Evolutionary conservation across 192 early-diverging fungal species (phyloP).

Genomic region (Ambispora gerdemannii): DNA sequence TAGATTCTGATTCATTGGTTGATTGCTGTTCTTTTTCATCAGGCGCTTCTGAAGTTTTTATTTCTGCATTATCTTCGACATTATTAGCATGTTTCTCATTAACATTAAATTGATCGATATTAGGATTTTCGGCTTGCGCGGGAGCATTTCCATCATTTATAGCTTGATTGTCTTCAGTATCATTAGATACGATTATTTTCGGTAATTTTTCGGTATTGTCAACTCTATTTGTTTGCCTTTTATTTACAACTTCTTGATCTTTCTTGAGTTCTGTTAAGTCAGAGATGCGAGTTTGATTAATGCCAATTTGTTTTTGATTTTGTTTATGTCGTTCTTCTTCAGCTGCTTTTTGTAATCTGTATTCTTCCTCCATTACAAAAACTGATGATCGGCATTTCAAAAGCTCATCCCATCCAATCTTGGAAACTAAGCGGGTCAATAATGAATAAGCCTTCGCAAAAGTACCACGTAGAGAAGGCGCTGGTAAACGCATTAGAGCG

Average conservation of each 20-base stretch:
- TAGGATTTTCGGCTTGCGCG: slow-evolving; percentile 23
- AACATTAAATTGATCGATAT: not conserved
- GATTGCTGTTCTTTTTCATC: slow-evolving; percentile 39
- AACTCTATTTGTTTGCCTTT: slow-evolving; percentile 3
- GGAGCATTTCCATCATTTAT: slow-evolving; percentile 2
- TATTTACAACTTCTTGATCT: slow-evolving; percentile 38
- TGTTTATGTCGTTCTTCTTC: slow-evolving; percentile 64
- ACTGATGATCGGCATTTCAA: slow-evolving; percentile 79
- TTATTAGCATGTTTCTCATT: not conserved
- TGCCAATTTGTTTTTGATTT: slow-evolving; percentile 15
- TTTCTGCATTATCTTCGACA: not conserved
- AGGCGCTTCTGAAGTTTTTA: not conserved
- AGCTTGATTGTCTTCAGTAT: slow-evolving; percentile 1
- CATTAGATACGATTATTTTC: slow-evolving; percentile 10
- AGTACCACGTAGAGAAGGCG: slow-evolving; percentile 88
- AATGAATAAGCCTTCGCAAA: slow-evolving; percentile 87
- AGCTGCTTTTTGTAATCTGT: slow-evolving; percentile 68
- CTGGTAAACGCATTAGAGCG: slow-evolving; percentile 79
- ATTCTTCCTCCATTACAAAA: slow-evolving; percentile 99
- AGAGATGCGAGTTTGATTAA: slow-evolving; percentile 3
- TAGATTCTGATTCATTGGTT: slow-evolving; percentile 36
- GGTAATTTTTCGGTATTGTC: slow-evolving; percentile 10
- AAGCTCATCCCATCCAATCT: slow-evolving; percentile 96
- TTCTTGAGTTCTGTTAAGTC: slow-evolving; percentile 34
- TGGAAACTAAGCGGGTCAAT: slow-evolving; percentile 73